Base-by-base conservation (phyloP, 2,329 filamentous ascomycete genomes). In the Metarhizium album region DNA sequence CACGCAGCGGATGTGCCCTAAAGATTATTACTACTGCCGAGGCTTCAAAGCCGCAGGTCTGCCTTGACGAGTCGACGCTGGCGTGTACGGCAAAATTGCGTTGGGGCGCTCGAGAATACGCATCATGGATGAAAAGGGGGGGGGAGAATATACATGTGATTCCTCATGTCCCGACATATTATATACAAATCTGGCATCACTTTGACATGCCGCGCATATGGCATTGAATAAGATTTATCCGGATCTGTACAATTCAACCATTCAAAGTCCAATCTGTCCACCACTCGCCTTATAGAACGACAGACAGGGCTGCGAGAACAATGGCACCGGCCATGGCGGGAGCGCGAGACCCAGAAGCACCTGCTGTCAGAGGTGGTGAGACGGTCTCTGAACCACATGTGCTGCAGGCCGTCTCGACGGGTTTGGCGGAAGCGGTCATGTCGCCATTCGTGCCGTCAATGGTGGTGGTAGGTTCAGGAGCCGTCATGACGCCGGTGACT, bases 241-340 rank as follows among this genome's bases (percentile, higher is more conserved):
- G 18, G 16, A 18, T 29, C 22, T 49, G 3, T 13, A 40, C 40
- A 46, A 29, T 13, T 14, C 22, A 46, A 29, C 27, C 42, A 42
- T 42, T n/a, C 38, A 27, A 24, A 43, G 3, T 18, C 48, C 7
- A 27, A 9, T 14, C 14, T 20, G 38, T 14, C 37, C 29, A 45
- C 22, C 31, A 20, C n/a, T 45, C 16, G 22, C 40, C 42, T 55
- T 58, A 60, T 46, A 59, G 50, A 46, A 50, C 53, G 33, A 56
- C 52, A 45, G 55, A 54, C 38, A 60, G 24, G n/a, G 50, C 57
- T 35, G 52, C 58, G 29, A 58, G 14, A n/a, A 52, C 45, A 14
- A 60, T 20, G 31, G 55, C 53, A n/a, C 54, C 51, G 14, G 40
- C 48, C 45, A 45, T 16, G 45, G 11, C 38, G 23, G 43, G 58